These are phyloP conservation scores for Strobilomyces echinocephalus DNA, from an alignment of 768 basidiomycete genomes.

Conservation along the genomic window DNA sequence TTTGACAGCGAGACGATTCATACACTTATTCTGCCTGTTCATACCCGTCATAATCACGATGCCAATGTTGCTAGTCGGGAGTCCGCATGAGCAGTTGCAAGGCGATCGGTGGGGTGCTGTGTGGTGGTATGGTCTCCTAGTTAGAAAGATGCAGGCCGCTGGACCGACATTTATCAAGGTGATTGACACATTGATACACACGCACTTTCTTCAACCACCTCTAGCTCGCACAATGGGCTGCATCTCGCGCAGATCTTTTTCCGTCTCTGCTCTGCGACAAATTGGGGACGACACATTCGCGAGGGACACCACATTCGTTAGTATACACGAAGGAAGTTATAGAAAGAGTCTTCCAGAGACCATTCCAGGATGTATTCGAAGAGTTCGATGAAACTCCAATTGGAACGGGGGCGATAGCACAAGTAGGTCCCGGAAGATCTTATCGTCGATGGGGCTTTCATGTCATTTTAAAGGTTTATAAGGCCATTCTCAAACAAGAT, in stretches of 20 bases:
- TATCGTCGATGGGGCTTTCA: neutral
- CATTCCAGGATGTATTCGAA: conserved; percentile 87
- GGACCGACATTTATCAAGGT: conserved; percentile 98
- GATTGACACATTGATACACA: conserved; percentile 13
- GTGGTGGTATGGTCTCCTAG: conserved; percentile 96
- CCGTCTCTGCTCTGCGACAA: conserved; percentile 79
- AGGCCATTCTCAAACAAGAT: conserved; percentile 77
- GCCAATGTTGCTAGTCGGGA: conserved; percentile 78
- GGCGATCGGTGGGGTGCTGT: conserved; percentile 90
- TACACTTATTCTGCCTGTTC: conserved; percentile 79
- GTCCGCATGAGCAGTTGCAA: conserved; percentile 46
- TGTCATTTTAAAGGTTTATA: conserved; percentile 61
- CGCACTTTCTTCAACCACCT: conserved; percentile 7
- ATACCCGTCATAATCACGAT: conserved; percentile 78
- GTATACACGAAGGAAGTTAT: conserved; percentile 76
- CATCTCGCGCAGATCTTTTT: conserved; percentile 90
- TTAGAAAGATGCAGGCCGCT: conserved; percentile 85
- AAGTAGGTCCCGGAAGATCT: conserved; percentile 36
- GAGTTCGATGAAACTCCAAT: conserved; percentile 84
- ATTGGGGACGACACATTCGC: conserved; percentile 85
- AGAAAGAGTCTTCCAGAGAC: conserved; percentile 75
- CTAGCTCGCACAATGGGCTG: conserved; percentile 98
- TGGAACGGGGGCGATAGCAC: conserved; percentile 98
- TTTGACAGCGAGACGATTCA: conserved; percentile 75
- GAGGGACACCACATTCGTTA: conserved; percentile 75